Evolutionary conservation across 805 yeast species (phyloP).

Genomic region (Torulaspora gathmanii): DNA sequence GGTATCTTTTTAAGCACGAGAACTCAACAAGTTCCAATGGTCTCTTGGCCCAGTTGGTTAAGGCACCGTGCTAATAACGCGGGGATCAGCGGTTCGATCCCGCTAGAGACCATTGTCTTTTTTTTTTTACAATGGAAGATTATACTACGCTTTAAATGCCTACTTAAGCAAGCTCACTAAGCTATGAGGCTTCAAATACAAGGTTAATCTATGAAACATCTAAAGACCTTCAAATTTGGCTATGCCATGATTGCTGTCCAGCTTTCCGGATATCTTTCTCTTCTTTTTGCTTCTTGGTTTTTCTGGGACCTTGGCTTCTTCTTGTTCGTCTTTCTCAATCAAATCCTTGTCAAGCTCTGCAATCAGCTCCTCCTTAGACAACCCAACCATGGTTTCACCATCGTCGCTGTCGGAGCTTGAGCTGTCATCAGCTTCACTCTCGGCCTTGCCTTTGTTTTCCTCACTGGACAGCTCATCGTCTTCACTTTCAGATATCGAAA

Average conservation of each 20-base stretch:
- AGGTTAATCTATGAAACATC: not conserved
- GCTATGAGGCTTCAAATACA: not conserved
- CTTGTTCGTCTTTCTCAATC: slow-evolving; percentile 10
- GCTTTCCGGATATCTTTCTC: slow-evolving; percentile 11
- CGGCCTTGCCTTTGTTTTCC: not conserved
- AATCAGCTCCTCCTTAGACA: slow-evolving; percentile 31
- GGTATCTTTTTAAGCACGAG: no score
- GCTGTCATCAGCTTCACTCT: slow-evolving; percentile 16
- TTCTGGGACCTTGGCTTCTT: slow-evolving; percentile 13
- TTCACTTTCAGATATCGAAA: not conserved
- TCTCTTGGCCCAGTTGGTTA: slow-evolving; percentile 38
- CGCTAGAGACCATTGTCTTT: slow-evolving; percentile 33
- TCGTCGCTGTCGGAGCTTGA: slow-evolving; percentile 8
- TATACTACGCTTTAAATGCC: no score
- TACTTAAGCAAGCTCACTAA: not conserved
- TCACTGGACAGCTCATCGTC: not conserved
- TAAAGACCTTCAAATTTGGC: slow-evolving; percentile 58
- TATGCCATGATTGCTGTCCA: slow-evolving; percentile 54
- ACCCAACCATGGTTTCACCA: slow-evolving; percentile 5
- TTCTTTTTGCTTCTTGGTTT: slow-evolving; percentile 4
- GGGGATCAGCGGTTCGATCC: slow-evolving; percentile 38
- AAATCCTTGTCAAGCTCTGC: slow-evolving; percentile 33
- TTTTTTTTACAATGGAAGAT: not conserved
- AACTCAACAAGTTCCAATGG: slow-evolving; percentile 12
- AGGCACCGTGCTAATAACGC: slow-evolving; percentile 38